Base-by-base conservation (phyloP, 495 filamentous ascomycete species). In the Lindgomyces ingoldianus region DNA sequence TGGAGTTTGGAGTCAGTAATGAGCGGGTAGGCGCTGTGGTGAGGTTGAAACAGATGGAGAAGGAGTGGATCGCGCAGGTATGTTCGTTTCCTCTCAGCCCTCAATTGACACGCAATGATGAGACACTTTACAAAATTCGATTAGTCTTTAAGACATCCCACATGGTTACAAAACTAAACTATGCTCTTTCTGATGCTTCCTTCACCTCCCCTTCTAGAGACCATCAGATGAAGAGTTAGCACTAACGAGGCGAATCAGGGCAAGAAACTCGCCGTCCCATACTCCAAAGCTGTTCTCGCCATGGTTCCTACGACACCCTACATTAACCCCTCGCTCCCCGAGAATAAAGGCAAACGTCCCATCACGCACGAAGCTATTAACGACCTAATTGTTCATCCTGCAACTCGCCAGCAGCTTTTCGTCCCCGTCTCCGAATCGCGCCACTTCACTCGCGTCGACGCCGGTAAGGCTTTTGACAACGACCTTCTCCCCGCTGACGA, bases 121-220 rank as follows among this genome's bases (percentile, higher is more conserved):
- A 90, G 80, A 84, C 82, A 84, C 82, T 59, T 54, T 84, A 83
- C 57, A 72, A 81, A 83, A 80, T 81, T 88, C 92, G 93, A 97
- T 98, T 96, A 96, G 93, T 97, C 93, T 97, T 93, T 81, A 97
- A 96, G 93, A 97, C 91, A 85, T 27, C 69, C 78, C 65, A 79
- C 71, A 74, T 83, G 81, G 81, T 83, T 83, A 81, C 72, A 67
- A 66, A 73, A 72, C 74, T 57, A 74, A 75, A 74, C 79, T 68
- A 70, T 74, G 69, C 68, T 79, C 75, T 78, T 79, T 81, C 81
- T 65, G 62, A 64, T 49, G 2, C 49, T 10, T 33, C 26, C 18
- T 25, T 2, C 21, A n/a, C 49, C 39, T 18, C 14, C 4, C n/a
- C 19, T 33, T 12, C 4, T 11, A n/a, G 12, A 12, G 22, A 21